phyloP scores from a whole-genome alignment of 2,329 filamentous ascomycete genomes.

The Calonectria ilicicola region DNA sequence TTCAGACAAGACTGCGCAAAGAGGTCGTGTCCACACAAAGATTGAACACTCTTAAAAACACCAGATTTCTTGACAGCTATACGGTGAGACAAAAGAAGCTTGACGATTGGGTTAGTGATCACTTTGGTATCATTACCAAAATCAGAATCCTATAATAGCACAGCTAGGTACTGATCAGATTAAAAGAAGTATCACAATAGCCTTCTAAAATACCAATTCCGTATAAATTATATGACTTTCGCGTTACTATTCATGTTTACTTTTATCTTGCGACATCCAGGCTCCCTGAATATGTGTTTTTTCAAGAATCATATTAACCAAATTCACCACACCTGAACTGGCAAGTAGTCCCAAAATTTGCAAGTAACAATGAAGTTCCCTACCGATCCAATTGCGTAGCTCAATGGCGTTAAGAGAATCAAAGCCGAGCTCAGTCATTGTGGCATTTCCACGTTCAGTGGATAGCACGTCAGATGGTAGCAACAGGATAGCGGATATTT shows the following conservation, averaged over 20 bases:
- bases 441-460: constrained; percentile 24
- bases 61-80: background rate
- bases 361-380: constrained; percentile 55
- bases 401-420: constrained; percentile 65
- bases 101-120: constrained; percentile 7
- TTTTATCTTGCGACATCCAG: background rate
- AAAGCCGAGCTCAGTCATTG: constrained; percentile 46
- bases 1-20: background rate
- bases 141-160: background rate
- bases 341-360: constrained; percentile 67
- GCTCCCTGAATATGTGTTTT: constrained; percentile 31
- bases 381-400: constrained; percentile 63
- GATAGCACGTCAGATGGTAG: constrained; percentile 38
- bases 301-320: constrained; percentile 38
- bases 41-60: background rate
- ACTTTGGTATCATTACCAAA: constrained; percentile 5
- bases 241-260: background rate
- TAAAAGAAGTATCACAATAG: too few species aligned
- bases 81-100: background rate
- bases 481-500: constrained; percentile 51
- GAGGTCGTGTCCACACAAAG: constrained; percentile 5
- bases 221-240: too few species aligned
- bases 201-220: too few species aligned
- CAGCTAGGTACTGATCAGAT: background rate
- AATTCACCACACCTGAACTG: constrained; percentile 54